Evolutionary conservation across 768 basidiomycete species (phyloP).

Genomic region (Kwoniella sp.): DNA sequence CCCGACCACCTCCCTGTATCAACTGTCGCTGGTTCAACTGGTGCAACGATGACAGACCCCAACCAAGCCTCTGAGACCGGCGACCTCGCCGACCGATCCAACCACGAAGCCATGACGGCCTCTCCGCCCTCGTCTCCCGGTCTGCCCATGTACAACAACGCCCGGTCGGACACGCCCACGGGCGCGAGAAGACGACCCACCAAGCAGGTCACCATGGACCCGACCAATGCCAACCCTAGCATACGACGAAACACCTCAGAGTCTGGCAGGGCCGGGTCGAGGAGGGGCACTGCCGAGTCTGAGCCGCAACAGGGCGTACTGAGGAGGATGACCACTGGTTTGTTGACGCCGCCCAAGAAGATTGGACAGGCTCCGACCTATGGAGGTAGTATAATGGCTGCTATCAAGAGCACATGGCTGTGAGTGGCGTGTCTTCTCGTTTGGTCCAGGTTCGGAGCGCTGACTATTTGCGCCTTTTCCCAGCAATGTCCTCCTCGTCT

Average conservation of each 20-base stretch:
- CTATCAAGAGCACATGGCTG: slow-evolving; percentile 41
- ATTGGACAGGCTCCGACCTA: slow-evolving; percentile 40
- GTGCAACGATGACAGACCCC: neutral
- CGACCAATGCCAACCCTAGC: neutral
- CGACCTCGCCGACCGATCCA: neutral
- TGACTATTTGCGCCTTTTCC: too few species aligned
- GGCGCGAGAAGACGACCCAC: neutral
- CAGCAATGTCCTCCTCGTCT: slow-evolving; percentile 54
- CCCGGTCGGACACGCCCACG: neutral
- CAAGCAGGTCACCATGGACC: neutral
- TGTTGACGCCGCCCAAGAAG: slow-evolving; percentile 44
- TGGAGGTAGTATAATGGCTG: slow-evolving; percentile 29
- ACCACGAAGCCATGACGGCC: neutral
- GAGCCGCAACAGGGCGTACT: slow-evolving; percentile 34
- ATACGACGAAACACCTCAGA: neutral
- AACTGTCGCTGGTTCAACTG: neutral
- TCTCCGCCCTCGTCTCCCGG: slow-evolving; percentile 9
- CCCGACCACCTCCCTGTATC: neutral
- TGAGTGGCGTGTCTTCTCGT: too few species aligned
- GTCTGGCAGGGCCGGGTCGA: neutral
- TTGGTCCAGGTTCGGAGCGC: too few species aligned
- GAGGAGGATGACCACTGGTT: slow-evolving; percentile 43
- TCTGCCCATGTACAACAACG: neutral
- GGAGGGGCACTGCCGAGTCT: neutral
- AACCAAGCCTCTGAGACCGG: too few species aligned